phyloP scores from a whole-genome alignment of 208 protist genomes.

The Trypanosoma rangeli region DNA sequence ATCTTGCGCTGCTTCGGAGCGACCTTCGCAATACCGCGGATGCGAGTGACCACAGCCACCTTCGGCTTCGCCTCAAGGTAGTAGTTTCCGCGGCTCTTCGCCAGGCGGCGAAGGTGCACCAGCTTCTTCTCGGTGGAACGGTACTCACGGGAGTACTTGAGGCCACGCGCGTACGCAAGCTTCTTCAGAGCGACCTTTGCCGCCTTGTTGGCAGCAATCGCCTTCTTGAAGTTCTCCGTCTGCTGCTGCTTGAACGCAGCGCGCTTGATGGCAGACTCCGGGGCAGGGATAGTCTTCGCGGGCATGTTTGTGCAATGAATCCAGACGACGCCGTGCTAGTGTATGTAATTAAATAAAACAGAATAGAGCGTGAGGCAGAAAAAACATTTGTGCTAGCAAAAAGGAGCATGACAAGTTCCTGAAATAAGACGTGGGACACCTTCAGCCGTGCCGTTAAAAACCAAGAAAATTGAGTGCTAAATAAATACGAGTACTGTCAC shows the following conservation, averaged over 20 bases:
- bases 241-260: constrained; percentile 91
- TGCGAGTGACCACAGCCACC: constrained; percentile 99
- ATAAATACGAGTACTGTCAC: not conserved
- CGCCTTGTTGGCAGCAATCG: constrained; percentile 67
- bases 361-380: constrained; percentile 17
- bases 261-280: constrained; percentile 89
- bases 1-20: constrained; percentile 98
- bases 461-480: not conserved
- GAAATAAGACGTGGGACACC: not conserved
- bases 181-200: constrained; percentile 73
- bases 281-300: constrained; percentile 70
- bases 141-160: constrained; percentile 97
- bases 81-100: constrained; percentile 94
- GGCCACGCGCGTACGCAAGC: constrained; percentile 63
- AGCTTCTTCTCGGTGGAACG: constrained; percentile 81
- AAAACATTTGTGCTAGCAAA: not conserved
- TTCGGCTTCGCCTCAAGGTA: constrained; percentile 98
- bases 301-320: constrained; percentile 40
- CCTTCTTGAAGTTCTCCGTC: constrained; percentile 90
- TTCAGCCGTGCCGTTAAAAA: not conserved
- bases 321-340: constrained; percentile 8
- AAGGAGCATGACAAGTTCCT: constrained; percentile 1
- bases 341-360: constrained; percentile 32
- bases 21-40: constrained; percentile 99
- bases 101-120: constrained; percentile 86